Base-by-base conservation (phyloP, 768 basidiomycete genomes). In the Tricholoma sp. region DNA sequence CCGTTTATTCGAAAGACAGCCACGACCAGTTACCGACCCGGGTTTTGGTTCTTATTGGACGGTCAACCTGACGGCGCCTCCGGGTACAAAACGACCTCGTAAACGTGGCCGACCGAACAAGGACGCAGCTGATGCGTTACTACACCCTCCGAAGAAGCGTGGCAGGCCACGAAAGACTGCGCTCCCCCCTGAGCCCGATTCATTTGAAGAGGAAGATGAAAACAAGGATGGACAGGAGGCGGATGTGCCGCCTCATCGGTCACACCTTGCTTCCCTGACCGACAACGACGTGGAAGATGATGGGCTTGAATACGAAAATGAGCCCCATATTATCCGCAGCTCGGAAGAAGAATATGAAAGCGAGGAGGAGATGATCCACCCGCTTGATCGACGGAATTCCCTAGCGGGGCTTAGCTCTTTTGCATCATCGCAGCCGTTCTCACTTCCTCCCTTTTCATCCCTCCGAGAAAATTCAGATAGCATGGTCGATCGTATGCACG, bases 41-140 rank as follows among this genome's bases (percentile, higher is more conserved):
- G 90, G 90, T 14, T 90, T 91, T 67, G 90, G 90, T 19, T 91
- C 89, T 10, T 91, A 92, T 66, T 92, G 90, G 90, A 91, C 89
- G 34, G 90, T 92, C n/a, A 91, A 91, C 69, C 77, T 91, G 19
- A 69, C 81, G 50, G 90, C 90, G n/a, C 89, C 89, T 11, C 89
- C 89, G 2, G 90, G 90, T 19, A 91, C 89, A 1, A 92, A 92
- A 72, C 83, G 90, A 57, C 90, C 90, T 43, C 82, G 90, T 19
- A 92, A 91, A 67, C 82, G 90, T 56, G 88, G 88, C 22, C 79
- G 86, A 18, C 71, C 81, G 8, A 81, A 78, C 57, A 83, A 85
- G 66, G 75, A 77, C 18, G 64, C 58, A 29, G 50, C 50, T 10
- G 64, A 71, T 54, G 68, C 63, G 46, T 58, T 56, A 2, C 49